Evolutionary conservation across 139 green algal species (phyloP), one percentile per base, ranked within the genome.

Genomic region (Diplosphaera chodatii): DNA sequence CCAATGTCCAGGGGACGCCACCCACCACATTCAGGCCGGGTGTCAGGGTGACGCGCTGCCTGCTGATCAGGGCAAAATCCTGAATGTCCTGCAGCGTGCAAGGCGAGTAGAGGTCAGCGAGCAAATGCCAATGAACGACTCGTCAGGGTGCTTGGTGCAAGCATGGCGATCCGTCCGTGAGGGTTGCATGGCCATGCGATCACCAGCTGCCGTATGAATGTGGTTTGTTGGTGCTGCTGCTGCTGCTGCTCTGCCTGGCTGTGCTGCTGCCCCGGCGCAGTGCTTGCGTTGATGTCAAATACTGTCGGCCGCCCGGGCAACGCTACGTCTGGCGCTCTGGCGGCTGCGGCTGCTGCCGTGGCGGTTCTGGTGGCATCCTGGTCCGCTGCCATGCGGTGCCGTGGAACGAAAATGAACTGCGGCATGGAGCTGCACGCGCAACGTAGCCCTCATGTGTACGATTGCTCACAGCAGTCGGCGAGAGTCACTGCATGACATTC

Each of bases 1-100:
- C n/a, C n/a, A n/a, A n/a, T n/a, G n/a, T n/a, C n/a, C n/a, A n/a
- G n/a, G n/a, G n/a, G n/a, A n/a, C n/a, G n/a, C n/a, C n/a, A n/a
- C n/a, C n/a, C n/a, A n/a, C 88, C n/a, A 91, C 88, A 64, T 91
- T 97, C 2, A 98, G 73, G 1, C 90, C 91, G 0, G 88, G 90
- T 4, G 48, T 34, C 28, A 98, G 85, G 8, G 30, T 0, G 1
- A 98, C 72, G 0, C 27, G 65, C 70, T 93, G 74, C 21, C 89
- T 63, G 6, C 77, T 41, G 1, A 98, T 78, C 25, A 98, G 78
- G 0, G 88, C 91, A 87, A 96, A 98, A 82, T 96, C 82, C 55
- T 77, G 66, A 33, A 93, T 75, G 40, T 34, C 55, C 37, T 48
- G 37, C 37, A 48, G 37, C 92, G n/a, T 68, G n/a, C n/a, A n/a